phyloP scores from a whole-genome alignment of 1,284 basidiomycete species.

The Fomitopsis betulina region DNA sequence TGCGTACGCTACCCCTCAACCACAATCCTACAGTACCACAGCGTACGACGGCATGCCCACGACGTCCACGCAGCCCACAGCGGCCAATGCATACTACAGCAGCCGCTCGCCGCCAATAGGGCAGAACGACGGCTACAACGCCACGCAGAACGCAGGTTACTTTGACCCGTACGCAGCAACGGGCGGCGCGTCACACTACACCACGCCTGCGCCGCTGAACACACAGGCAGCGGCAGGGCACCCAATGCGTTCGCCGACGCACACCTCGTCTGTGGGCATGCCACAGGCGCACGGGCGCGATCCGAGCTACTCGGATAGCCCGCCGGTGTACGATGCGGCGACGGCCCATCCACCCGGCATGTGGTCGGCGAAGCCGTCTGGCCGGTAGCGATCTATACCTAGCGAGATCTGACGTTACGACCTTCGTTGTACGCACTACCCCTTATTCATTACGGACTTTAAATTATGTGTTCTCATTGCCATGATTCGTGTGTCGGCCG shows the following conservation, averaged over 20 bases:
- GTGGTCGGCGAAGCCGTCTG: conserved; percentile 43
- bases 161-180: conserved; percentile 17
- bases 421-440: neutral
- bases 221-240: conserved; percentile 15
- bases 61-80: conserved; percentile 15
- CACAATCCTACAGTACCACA: conserved; percentile 34
- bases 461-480: neutral
- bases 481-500: neutral
- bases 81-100: conserved; percentile 19
- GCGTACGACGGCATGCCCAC: conserved; percentile 16
- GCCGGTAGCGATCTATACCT: neutral
- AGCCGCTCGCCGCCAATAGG: conserved; percentile 22
- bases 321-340: conserved; percentile 59
- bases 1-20: conserved; percentile 37
- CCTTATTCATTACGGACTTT: neutral
- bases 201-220: conserved; percentile 16
- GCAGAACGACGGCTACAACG: conserved; percentile 45
- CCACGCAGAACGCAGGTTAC: conserved; percentile 14
- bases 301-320: conserved; percentile 44
- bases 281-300: conserved; percentile 18
- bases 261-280: conserved; percentile 14
- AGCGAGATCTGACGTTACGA: neutral
- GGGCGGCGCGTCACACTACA: conserved; percentile 15
- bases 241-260: conserved; percentile 14
- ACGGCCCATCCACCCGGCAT: conserved; percentile 41